Evolutionary conservation across 495 filamentous ascomycete genomes (phyloP), one percentile per base, ranked within the genome.

Genomic region (Clohesyomyces aquaticus): DNA sequence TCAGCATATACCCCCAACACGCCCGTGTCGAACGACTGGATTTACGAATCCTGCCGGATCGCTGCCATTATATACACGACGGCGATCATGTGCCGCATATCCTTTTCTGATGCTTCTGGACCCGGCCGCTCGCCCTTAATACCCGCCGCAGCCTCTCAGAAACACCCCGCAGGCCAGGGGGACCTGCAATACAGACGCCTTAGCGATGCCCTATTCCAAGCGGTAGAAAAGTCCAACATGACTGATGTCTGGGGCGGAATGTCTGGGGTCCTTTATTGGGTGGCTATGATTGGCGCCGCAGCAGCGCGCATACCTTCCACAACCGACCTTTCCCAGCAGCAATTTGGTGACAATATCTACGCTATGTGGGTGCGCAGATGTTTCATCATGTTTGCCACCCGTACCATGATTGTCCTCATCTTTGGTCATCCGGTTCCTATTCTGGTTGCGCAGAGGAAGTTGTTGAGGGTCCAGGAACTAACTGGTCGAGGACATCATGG

Each of bases 261-360:
- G 56, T 47, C 61, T 1, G 69, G 69, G 12, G 66, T 69, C 18
- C 49, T 69, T 11, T 66, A 62, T 52, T 71, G 65, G 61, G 55
- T 61, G 3, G 16, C 41, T 23, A 6, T 45, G 0, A 53, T 71
- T 18, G 69, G 69, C 12, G 59, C 66, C 1, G 66, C 66, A 3
- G 65, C 68, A 8, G 53, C 63, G 10, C 46, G 68, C 19, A 57
- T 55, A 19, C 32, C 60, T n/a, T n/a, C n/a, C n/a, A n/a, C n/a
- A n/a, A n/a, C n/a, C n/a, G n/a, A n/a, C n/a, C n/a, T n/a, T n/a
- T n/a, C n/a, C n/a, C n/a, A n/a, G n/a, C n/a, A n/a, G n/a, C n/a
- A n/a, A n/a, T n/a, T n/a, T n/a, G n/a, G n/a, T n/a, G n/a, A n/a
- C n/a, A n/a, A n/a, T n/a, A n/a, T n/a, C 3, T 59, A 59, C 32